phyloP scores from a whole-genome alignment of 2,329 filamentous ascomycete species.

The Zalaria sp. region DNA sequence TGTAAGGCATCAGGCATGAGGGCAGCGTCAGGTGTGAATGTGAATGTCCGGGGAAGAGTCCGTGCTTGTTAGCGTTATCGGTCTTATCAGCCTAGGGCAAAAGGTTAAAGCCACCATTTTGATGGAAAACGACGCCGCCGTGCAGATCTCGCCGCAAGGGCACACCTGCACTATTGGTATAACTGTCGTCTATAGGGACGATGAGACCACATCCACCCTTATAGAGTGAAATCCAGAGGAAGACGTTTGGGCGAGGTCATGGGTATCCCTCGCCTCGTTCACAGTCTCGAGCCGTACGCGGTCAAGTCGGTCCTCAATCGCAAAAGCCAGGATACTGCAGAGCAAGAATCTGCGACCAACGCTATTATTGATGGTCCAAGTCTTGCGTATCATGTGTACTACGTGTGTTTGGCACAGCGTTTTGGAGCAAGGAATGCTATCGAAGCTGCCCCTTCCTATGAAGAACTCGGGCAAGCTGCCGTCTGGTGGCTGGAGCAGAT shows the following conservation, averaged over 20 bases:
- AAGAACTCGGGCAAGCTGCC: slow-evolving; percentile 44
- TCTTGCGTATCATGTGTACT: slow-evolving; percentile 59
- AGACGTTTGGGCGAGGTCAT: background rate
- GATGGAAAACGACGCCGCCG: too few relatives aligned
- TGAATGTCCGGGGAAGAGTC: too few relatives aligned
- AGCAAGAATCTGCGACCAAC: slow-evolving; percentile 5
- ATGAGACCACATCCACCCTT: too few relatives aligned
- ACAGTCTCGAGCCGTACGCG: slow-evolving; percentile 5
- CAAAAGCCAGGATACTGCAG: background rate
- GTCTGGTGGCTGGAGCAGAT: slow-evolving; percentile 51
- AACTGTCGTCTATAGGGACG: too few relatives aligned
- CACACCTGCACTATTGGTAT: too few relatives aligned
- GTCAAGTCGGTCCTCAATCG: slow-evolving; percentile 2
- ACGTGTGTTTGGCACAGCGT: slow-evolving; percentile 35
- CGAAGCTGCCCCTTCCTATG: slow-evolving; percentile 45
- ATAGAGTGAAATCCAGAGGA: too few relatives aligned
- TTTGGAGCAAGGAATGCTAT: slow-evolving; percentile 29
- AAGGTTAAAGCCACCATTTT: too few relatives aligned
- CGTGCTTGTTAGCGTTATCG: too few relatives aligned
- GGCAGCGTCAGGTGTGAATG: too few relatives aligned
- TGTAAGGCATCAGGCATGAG: too few relatives aligned
- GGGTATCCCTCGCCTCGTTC: slow-evolving; percentile 8
- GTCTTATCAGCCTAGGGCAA: too few relatives aligned
- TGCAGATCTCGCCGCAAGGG: too few relatives aligned
- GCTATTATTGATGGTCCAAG: slow-evolving; percentile 64